These are phyloP conservation scores for Pichia sp. DNA, from an alignment of 1,139 yeast genomes.

Conservation along the genomic window DNA sequence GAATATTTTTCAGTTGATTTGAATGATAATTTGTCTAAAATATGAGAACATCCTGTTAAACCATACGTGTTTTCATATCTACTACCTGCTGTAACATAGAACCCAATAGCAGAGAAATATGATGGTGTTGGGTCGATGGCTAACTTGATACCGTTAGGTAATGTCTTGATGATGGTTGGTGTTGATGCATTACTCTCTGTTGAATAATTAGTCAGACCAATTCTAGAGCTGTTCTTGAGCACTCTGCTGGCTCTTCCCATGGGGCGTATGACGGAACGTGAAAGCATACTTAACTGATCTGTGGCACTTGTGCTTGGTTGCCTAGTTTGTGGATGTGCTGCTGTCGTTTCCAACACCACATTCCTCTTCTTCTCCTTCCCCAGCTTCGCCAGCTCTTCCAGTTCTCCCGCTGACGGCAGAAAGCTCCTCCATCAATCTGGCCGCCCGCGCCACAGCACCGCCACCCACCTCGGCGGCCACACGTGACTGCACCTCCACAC, in stretches of 20 bases:
- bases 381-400: no score
- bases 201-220: not conserved
- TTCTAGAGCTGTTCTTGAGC: not conserved
- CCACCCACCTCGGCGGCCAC: slow-evolving; percentile 2
- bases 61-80: slow-evolving; percentile 61
- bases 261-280: not conserved
- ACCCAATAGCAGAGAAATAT: slow-evolving; percentile 88
- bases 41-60: slow-evolving; percentile 73
- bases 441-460: not conserved
- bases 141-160: slow-evolving; percentile 76
- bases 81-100: slow-evolving; percentile 89
- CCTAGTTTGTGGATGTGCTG: no score
- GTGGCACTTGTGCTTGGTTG: no score
- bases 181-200: slow-evolving; percentile 4
- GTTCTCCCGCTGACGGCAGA: no score
- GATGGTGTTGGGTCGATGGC: slow-evolving; percentile 89
- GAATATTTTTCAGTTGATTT: slow-evolving; percentile 65
- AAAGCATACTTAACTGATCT: not conserved
- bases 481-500: slow-evolving; percentile 3
- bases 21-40: slow-evolving; percentile 85
- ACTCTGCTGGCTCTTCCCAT: not conserved
- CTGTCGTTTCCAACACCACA: no score
- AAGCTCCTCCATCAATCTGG: slow-evolving; percentile 1
- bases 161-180: slow-evolving; percentile 35
- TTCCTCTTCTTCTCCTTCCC: no score